phyloP scores from a whole-genome alignment of 805 yeast species.

The Wickerhamiella occidentalis region DNA sequence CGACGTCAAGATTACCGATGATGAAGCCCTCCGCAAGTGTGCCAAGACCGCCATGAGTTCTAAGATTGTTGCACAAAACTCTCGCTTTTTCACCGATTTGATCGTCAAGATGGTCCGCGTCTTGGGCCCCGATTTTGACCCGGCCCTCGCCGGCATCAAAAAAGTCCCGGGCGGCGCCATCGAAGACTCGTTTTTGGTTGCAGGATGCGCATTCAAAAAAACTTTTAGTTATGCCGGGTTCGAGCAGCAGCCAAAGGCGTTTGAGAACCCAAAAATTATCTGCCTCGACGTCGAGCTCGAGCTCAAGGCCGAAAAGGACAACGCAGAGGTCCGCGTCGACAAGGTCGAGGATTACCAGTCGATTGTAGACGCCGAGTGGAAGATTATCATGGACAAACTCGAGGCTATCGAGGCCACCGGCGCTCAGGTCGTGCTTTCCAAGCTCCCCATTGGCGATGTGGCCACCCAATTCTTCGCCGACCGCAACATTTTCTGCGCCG shows the following conservation, averaged over 20 bases:
- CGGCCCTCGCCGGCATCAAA: slow-evolving; percentile 82
- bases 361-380: slow-evolving; percentile 99
- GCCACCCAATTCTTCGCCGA: slow-evolving; percentile 99
- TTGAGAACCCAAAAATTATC: slow-evolving; percentile 67
- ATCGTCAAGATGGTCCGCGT: slow-evolving; percentile 90
- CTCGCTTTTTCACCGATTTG: slow-evolving; percentile 86
- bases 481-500: slow-evolving; percentile 92
- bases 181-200: slow-evolving; percentile 79
- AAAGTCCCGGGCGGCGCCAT: slow-evolving; percentile 93
- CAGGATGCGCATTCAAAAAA: slow-evolving; percentile 95
- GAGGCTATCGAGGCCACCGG: slow-evolving; percentile 74
- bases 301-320: slow-evolving; percentile 95
- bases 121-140: slow-evolving; percentile 74
- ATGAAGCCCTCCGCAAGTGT: slow-evolving; percentile 62
- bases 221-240: slow-evolving; percentile 97
- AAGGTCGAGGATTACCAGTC: slow-evolving; percentile 90
- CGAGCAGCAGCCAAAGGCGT: slow-evolving; percentile 92
- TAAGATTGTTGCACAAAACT: slow-evolving; percentile 75
- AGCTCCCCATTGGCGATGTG: slow-evolving; percentile 92
- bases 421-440: slow-evolving; percentile 84
- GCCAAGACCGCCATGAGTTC: slow-evolving; percentile 98
- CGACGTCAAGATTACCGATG: slow-evolving; percentile 42
- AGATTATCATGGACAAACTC: slow-evolving; percentile 75
- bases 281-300: slow-evolving; percentile 87
- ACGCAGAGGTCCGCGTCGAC: slow-evolving; percentile 94